These are phyloP conservation scores for Citrus sp. DNA, from an alignment of 345 rosid genomes.

Conservation along the genomic window DNA sequence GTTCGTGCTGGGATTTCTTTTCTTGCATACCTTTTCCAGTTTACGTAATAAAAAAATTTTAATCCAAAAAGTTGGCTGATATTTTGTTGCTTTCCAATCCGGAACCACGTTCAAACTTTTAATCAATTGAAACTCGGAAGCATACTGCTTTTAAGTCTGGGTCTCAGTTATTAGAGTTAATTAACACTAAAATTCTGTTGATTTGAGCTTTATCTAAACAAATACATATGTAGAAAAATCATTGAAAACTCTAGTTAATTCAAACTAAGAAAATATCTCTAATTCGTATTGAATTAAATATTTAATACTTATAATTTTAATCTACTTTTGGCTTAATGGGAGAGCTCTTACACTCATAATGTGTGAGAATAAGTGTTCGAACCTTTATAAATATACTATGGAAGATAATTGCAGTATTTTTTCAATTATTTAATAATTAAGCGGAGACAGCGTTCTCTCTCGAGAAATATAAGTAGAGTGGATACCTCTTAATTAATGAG, in stretches of 20 bases:
- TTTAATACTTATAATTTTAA: background rate
- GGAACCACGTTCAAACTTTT: no score
- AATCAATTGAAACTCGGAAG: no score
- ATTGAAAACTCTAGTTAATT: background rate
- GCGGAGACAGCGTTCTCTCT: rapidly evolving
- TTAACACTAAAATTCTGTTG: no score
- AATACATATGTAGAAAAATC: background rate
- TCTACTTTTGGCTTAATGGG: rapidly evolving
- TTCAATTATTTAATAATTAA: no score
- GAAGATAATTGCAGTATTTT: rapidly evolving
- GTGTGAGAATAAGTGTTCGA: rapidly evolving
- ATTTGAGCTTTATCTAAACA: no score
- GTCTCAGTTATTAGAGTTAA: background rate
- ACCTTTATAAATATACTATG: rapidly evolving
- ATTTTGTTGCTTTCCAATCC: no score
- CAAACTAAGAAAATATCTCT: no score
- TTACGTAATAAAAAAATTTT: no score
- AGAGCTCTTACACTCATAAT: rapidly evolving
- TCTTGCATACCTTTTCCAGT: no score
- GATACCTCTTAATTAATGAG: rapidly evolving
- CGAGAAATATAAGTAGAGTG: rapidly evolving
- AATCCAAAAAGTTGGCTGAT: no score
- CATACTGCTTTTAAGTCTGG: background rate
- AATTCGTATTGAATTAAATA: background rate
- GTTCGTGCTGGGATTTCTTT: no score